Conservation (phyloP, 2,329 filamentous ascomycete genomes). For the Sporothrix mexicana region DNA sequence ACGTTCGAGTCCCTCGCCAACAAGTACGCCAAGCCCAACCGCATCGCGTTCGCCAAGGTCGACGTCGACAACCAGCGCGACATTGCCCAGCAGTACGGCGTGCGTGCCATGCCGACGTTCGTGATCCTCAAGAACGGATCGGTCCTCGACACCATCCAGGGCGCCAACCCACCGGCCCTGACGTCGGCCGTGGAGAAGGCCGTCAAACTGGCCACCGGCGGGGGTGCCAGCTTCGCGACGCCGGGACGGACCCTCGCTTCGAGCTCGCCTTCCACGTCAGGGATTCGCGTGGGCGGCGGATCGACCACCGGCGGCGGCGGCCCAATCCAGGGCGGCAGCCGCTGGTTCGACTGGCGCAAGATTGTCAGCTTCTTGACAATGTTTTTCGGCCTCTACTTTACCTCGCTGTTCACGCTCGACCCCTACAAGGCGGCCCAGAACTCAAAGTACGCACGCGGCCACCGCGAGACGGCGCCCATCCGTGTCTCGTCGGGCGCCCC, state of each 20-base stretch:
- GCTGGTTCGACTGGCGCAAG: conserved; percentile 48
- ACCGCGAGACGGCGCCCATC: conserved; percentile 38
- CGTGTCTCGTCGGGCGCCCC: conserved; percentile 9
- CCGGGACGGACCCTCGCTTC: conserved; percentile 65
- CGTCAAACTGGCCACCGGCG: conserved; percentile 57
- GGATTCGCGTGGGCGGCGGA: conserved; percentile 33
- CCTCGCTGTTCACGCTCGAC: conserved; percentile 67
- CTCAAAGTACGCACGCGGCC: conserved; percentile 63
- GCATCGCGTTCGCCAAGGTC: conserved; percentile 89
- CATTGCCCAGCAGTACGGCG: conserved; percentile 76
- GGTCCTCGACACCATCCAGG: conserved; percentile 76
- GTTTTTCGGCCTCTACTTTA: conserved; percentile 66
- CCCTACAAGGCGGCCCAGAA: conserved; percentile 65
- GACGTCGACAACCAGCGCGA: conserved; percentile 83
- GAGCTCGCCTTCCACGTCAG: conserved; percentile 52
- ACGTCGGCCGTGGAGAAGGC: conserved; percentile 76
- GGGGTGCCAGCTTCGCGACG: conserved; percentile 57
- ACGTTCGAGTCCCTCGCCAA: conserved; percentile 83
- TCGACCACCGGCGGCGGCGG: conserved; percentile 4
- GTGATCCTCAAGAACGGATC: conserved; percentile 81
- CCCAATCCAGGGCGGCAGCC: conserved; percentile 37
- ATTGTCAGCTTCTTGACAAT: conserved; percentile 58
- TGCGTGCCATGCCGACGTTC: conserved; percentile 93
- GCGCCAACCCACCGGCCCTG: conserved; percentile 79
- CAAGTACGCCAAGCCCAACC: conserved; percentile 79